phyloP scores from a whole-genome alignment of 129 eudicot genomes.

The Saussurea involucrata region DNA sequence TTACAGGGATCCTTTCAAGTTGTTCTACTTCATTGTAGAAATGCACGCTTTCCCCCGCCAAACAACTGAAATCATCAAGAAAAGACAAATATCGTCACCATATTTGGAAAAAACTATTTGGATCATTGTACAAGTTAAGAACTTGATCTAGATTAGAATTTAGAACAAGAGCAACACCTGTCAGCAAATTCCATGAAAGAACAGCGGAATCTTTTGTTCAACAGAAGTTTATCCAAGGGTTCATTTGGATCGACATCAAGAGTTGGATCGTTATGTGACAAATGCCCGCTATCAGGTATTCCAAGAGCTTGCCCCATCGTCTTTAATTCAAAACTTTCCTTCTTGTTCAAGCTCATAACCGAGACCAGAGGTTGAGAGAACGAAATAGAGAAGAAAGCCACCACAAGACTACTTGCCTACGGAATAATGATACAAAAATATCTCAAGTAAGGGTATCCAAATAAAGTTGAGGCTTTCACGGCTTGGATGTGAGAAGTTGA shows the following conservation, averaged over 20 bases:
- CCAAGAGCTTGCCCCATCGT: conserved; percentile 88
- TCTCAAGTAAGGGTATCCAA: not conserved
- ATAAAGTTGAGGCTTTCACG: conserved; percentile 10
- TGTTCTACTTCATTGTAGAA: conserved; percentile 83
- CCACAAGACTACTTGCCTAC: conserved; percentile 68
- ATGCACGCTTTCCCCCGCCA: conserved; percentile 94
- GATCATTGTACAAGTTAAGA: not conserved
- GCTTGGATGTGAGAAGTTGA: too few relatives aligned
- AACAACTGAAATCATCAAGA: conserved; percentile 47
- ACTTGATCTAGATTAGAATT: not conserved
- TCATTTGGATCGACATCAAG: conserved; percentile 47
- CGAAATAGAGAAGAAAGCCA: conserved; percentile 82
- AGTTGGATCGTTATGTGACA: conserved; percentile 38
- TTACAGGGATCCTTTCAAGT: conserved; percentile 58
- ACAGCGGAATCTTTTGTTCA: conserved; percentile 65
- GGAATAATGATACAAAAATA: not conserved
- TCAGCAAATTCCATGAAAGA: conserved; percentile 89
- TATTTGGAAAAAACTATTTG: not conserved
- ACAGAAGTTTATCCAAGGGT: conserved; percentile 75
- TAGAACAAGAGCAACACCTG: conserved; percentile 44
- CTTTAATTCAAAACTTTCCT: conserved; percentile 36
- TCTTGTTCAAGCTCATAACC: conserved; percentile 73
- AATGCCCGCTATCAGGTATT: conserved; percentile 62
- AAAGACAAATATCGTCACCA: not conserved
- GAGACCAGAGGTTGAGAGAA: conserved; percentile 83